Base-by-base conservation (phyloP, 2,329 filamentous ascomycete genomes). In the Trichoderma koningii region DNA sequence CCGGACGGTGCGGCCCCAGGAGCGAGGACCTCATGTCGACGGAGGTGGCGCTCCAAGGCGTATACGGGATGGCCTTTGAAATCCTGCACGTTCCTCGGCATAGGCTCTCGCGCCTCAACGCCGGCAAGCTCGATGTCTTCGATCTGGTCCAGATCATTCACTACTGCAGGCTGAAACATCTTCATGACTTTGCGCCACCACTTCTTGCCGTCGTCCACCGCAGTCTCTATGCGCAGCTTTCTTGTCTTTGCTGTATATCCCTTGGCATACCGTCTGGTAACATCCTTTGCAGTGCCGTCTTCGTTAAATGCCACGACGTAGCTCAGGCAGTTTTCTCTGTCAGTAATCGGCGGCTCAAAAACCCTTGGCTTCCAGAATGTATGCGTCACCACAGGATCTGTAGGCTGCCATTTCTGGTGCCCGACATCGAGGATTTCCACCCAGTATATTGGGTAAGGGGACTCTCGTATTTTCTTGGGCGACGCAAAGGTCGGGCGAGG, bases 221-320 rank as follows among this genome's bases (percentile, higher is more conserved):
- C 75, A 38, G 73, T 76, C 55, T 98, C 95, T 1, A 99, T 84
- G n/a, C 95, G 87, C 66, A 85, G 77, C 68, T 88, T 92, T 23
- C 91, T 85, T 1, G 93, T 97, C 77, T 98, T 98, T 23, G 93
- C 91, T 70, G 93, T 95, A 77, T 90, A 98, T 0, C 89, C 89
- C 75, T 95, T 96, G 1, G 88, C 84, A 73, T 99, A 99, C 17
- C 95, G 87, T 63, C 87, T 84, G 0, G 95, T 99, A 0, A 99
- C 91, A 72, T 99, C 95, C 71, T 85, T 87, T 0, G 87, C 92
- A 15, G 85, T 86, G 3, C 88, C 89, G 69, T 96, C 90, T 14
- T 88, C 86, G 68, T 96, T 90, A 68, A 97, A 97, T 0, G 89
- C 92, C 59, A 99, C 81, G 0, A 90, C 93, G 72, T 99, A 99